phyloP scores from a whole-genome alignment of 2,329 filamentous ascomycete genomes.

The Colletotrichum sp. region DNA sequence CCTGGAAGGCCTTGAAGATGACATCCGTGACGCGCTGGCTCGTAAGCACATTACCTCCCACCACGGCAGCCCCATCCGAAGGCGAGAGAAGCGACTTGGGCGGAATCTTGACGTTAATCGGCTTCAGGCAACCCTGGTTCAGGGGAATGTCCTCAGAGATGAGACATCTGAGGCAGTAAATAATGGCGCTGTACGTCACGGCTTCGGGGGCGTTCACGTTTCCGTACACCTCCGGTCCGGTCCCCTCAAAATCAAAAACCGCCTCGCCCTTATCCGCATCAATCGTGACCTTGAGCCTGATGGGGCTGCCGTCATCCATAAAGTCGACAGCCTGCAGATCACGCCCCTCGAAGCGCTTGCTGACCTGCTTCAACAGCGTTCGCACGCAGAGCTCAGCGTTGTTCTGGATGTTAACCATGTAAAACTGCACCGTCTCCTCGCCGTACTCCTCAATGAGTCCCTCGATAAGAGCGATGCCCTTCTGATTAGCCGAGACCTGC shows the following conservation, averaged over 20 bases:
- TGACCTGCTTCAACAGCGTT: conserved; percentile 73
- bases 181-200: conserved; percentile 85
- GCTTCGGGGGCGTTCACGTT: conserved; percentile 85
- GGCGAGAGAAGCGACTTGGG: conserved; percentile 76
- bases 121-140: conserved; percentile 82
- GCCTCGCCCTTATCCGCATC: conserved; percentile 78
- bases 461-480: conserved; percentile 82
- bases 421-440: conserved; percentile 79
- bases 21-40: conserved; percentile 50
- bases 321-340: conserved; percentile 76
- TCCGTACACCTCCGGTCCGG: conserved; percentile 79
- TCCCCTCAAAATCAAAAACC: conserved; percentile 81
- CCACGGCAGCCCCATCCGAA: conserved; percentile 78
- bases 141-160: conserved; percentile 83
- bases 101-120: conserved; percentile 77
- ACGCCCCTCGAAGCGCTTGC: conserved; percentile 72
- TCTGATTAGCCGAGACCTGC: conserved; percentile 84
- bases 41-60: conserved; percentile 76
- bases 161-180: conserved; percentile 81
- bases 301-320: conserved; percentile 86
- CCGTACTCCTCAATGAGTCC: conserved; percentile 79
- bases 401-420: conserved; percentile 82
- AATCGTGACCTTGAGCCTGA: conserved; percentile 76
- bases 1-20: conserved; percentile 73
- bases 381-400: conserved; percentile 80